Evolutionary conservation across 2,329 filamentous ascomycete species (phyloP), one percentile per base, ranked within the genome.

Genomic region (Aspergillus pseudotamarii): DNA sequence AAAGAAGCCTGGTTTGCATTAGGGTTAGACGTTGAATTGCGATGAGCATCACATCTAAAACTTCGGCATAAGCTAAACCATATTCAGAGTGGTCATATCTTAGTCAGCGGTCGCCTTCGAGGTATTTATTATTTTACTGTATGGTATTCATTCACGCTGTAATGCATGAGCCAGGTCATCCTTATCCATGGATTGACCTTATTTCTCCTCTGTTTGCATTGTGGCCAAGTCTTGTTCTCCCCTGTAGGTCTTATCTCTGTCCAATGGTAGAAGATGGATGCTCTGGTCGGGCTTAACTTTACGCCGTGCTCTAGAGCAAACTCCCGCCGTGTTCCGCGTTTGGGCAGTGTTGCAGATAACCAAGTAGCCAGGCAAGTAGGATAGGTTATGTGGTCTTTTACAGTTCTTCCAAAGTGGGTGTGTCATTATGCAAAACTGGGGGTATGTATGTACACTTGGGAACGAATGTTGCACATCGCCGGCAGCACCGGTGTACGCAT

Each of bases 341-440:
- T 61, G 46, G 54, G 60, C 36, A 61, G 54, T 21, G 21, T 41
- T 61, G 60, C 60, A 61, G 54, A 61, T 57, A 53, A 57, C 28
- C 9, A 9, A 14, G 6, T 16, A 46, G 21, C 21, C 9, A 21
- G 36, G 30, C 16, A 41, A 41, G 38, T 41, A 41, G 34, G 38
- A 41, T 51, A 21, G 30, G 11, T 46, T 23, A 5, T 51, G n/a
- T 32, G 12, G 14, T 32, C 21, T 19, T 30, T 30, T 32, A 19
- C 28, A 12, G 12, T 4, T 28, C 23, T 14, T 28, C 16, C 16
- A 26, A 51, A 50, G 50, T 21, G 32, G n/a, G 19, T 23, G 4
- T 6, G 16, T 54, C 2, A 54, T 54, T 54, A 23, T 11, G 32
- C 6, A 34, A 34, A 21, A 23, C 5, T 21, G 30, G 10, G 19